These are phyloP conservation scores for Xylaria curta DNA, from an alignment of 495 filamentous ascomycete species.

Conservation along the genomic window DNA sequence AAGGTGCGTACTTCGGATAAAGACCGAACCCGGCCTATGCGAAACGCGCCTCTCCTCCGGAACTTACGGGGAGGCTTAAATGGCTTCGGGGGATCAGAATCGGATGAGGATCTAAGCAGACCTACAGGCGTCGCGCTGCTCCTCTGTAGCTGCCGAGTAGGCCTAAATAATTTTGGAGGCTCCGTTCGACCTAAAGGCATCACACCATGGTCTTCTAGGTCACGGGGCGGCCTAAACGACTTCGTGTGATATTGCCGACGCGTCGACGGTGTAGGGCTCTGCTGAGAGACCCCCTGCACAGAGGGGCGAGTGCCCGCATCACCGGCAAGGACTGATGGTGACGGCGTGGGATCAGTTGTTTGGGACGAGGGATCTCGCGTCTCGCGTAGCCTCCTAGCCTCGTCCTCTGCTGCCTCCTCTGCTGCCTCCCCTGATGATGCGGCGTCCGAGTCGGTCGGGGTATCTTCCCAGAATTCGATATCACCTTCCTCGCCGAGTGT, in stretches of 20 bases:
- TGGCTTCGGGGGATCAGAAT: too few species aligned
- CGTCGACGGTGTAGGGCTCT: constrained; percentile 29
- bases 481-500: constrained; percentile 62
- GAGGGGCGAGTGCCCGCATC: constrained; percentile 30
- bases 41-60: too few species aligned
- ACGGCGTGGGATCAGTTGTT: constrained; percentile 25
- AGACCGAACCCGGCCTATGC: too few species aligned
- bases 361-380: constrained; percentile 28
- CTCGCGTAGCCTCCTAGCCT: constrained; percentile 27
- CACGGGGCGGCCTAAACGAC: neutral
- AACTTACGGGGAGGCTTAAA: too few species aligned
- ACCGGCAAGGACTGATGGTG: constrained; percentile 19
- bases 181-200: neutral
- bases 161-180: too few species aligned
- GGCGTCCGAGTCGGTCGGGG: neutral
- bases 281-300: constrained; percentile 12
- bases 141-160: too few species aligned
- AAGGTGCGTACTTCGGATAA: too few species aligned
- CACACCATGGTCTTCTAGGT: neutral
- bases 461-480: constrained; percentile 61
- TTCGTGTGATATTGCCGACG: constrained; percentile 32
- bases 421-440: neutral
- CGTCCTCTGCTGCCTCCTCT: constrained; percentile 22
- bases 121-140: too few species aligned
- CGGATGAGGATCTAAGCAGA: too few species aligned